Conservation (phyloP, 169 alveolate species). For the Plasmodium gallinaceum region DNA sequence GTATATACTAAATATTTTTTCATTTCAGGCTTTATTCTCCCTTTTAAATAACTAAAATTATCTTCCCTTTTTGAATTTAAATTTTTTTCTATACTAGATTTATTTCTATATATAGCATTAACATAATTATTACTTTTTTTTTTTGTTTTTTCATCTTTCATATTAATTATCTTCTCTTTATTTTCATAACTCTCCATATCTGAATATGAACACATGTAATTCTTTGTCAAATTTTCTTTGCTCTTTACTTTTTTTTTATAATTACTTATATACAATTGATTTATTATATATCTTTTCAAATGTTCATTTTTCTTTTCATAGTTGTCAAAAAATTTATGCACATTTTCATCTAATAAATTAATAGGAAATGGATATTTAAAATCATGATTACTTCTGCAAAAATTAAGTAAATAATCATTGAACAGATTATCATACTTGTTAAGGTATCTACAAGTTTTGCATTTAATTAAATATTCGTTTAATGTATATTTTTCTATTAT, state of each 20-base stretch:
- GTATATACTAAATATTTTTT: too few species aligned
- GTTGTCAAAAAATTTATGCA: background rate
- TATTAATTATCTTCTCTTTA: background rate
- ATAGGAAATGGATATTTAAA: constrained; percentile 16
- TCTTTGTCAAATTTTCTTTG: background rate
- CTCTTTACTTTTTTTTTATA: background rate
- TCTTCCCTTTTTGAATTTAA: too few species aligned
- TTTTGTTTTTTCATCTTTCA: too few species aligned
- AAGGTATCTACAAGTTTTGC: constrained; percentile 43
- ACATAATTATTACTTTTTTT: too few species aligned
- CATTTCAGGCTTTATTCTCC: too few species aligned
- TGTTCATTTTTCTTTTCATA: constrained; percentile 9
- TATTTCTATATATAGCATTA: too few species aligned
- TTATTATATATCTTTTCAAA: background rate
- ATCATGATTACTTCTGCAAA: background rate
- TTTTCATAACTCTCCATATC: constrained; percentile 25
- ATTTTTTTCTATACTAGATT: too few species aligned
- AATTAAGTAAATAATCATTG: constrained; percentile 35
- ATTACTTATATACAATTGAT: background rate
- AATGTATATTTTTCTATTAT: background rate
- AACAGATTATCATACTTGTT: constrained; percentile 44
- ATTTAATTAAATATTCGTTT: constrained; percentile 11
- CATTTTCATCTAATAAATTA: constrained; percentile 13
- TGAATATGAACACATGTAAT: constrained; percentile 3
- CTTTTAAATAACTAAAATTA: too few species aligned